These are phyloP conservation scores for Cerioporus squamosus DNA, from an alignment of 1,284 basidiomycete species.

Conservation along the genomic window DNA sequence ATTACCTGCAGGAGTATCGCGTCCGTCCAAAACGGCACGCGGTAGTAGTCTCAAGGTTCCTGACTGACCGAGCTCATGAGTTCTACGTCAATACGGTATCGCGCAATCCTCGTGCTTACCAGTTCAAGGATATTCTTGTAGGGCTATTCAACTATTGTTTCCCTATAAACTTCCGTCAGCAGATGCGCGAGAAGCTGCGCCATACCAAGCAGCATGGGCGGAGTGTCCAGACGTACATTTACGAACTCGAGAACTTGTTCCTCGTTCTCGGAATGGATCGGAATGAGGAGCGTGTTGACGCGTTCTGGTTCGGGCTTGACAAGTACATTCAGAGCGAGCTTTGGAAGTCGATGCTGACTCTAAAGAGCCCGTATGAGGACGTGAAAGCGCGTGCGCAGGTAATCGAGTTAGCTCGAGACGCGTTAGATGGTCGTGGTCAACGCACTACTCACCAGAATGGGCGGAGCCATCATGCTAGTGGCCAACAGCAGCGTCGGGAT, in stretches of 20 bases:
- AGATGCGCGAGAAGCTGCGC: conserved; percentile 3
- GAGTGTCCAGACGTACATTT: conserved; percentile 24
- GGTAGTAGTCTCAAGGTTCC: conserved; percentile 1
- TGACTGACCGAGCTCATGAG: conserved; percentile 39
- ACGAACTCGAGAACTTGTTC: conserved; percentile 36
- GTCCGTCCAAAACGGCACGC: neutral
- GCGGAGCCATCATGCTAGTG: no score
- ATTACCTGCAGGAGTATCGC: neutral
- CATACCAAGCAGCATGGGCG: neutral
- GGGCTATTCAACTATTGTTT: conserved; percentile 47
- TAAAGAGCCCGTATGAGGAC: conserved; percentile 5
- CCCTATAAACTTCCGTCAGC: conserved; percentile 37
- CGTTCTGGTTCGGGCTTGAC: conserved; percentile 39
- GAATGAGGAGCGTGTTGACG: conserved; percentile 34
- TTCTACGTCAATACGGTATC: conserved; percentile 42
- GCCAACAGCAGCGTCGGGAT: neutral
- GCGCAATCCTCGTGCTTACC: conserved; percentile 22
- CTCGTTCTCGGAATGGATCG: conserved; percentile 34
- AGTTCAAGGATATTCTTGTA: conserved; percentile 32
- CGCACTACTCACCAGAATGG: neutral
- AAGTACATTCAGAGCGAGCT: conserved; percentile 33
- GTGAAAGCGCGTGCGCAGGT: conserved; percentile 12
- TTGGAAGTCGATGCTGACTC: conserved; percentile 34
- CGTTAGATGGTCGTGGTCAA: conserved; percentile 1
- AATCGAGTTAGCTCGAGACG: conserved; percentile 11